These are phyloP conservation scores for Elaphomyces granulatus DNA, from an alignment of 495 filamentous ascomycete genomes.

Conservation along the genomic window DNA sequence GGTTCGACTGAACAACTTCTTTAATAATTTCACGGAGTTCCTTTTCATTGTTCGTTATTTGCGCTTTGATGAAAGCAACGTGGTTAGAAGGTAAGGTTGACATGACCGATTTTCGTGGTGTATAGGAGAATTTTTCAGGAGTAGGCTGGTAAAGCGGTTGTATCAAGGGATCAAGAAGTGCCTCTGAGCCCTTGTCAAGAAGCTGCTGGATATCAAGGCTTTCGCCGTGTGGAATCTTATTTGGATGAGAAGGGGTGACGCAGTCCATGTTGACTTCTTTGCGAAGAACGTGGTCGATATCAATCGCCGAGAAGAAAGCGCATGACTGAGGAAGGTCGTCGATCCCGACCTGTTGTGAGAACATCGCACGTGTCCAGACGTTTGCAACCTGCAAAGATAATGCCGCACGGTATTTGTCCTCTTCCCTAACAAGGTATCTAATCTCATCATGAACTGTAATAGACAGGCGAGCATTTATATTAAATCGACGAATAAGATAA, in stretches of 20 bases:
- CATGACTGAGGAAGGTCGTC: constrained; percentile 86
- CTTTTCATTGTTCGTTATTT: constrained; percentile 61
- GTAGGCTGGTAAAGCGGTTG: constrained; percentile 37
- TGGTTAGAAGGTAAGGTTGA: constrained; percentile 41
- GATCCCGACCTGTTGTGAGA: constrained; percentile 91
- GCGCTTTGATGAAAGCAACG: constrained; percentile 59
- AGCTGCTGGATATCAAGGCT: constrained; percentile 64
- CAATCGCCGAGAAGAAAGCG: constrained; percentile 89
- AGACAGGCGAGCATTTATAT: constrained; percentile 66
- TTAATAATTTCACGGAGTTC: constrained; percentile 63
- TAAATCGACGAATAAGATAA: constrained; percentile 76
- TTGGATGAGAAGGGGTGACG: constrained; percentile 71
- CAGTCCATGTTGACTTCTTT: constrained; percentile 99
- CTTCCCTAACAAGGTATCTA: constrained; percentile 72
- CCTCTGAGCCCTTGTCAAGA: constrained; percentile 48
- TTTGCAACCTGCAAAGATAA: constrained; percentile 92
- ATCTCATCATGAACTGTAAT: constrained; percentile 98
- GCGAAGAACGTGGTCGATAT: constrained; percentile 83
- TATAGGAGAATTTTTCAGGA: constrained; percentile 48
- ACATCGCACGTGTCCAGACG: constrained; percentile 94
- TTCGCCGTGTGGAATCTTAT: constrained; percentile 72
- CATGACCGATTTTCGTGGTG: constrained; percentile 67
- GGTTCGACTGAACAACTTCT: constrained; percentile 24
- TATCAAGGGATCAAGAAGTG: constrained; percentile 50
- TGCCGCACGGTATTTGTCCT: constrained; percentile 75